Evolutionary conservation across 306 rosid species (phyloP), one percentile per base, ranked within the genome.

Genomic region (Styphnolobium japonicum): DNA sequence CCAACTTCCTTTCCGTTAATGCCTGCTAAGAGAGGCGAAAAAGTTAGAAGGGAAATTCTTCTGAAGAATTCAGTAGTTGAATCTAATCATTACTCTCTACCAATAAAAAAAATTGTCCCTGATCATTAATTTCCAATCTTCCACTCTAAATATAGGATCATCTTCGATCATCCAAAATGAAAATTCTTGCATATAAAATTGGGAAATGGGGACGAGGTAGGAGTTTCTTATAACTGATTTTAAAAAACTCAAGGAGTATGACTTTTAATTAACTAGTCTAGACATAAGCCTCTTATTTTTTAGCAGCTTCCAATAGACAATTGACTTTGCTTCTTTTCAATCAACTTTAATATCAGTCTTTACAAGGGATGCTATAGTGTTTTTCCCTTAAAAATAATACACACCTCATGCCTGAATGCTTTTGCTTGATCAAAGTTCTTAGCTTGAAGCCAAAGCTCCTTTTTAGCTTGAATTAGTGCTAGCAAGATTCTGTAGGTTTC

Each of bases 401-500:
- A 46, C 63, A 83, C 81, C 91, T 90, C 82, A 22, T 71, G 70
- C 53, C 63, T 42, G 46, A 71, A 45, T 78, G 31, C 23, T 64
- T 71, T 58, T 48, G 80, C 71, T 23, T 21, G 76, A 67, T 80
- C 87, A 3, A 55, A 21, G 69, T 82, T 85, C 62, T 82, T 84
- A 29, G 81, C 61, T 67, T 80, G 80, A 73, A 73, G 78, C 80
- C 76, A 77, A 61, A 80, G 52, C 66, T 91, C 92, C 73, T 84
- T 89, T 39, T 82, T 87, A 27, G 91, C 90, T 86, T 85, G 94
- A 85, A 91, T 85, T 74, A 88, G 61, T 43, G 98, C 86, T 10
- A 93, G 86, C 86, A 93, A 86, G 84, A 91, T 71, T 82, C 95
- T 87, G 82, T 87, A 91, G 74, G 93, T 88, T 80, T 93, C 98